phyloP scores from a whole-genome alignment of 352 stramenopile species.

The Globisporangium spinosum region DNA sequence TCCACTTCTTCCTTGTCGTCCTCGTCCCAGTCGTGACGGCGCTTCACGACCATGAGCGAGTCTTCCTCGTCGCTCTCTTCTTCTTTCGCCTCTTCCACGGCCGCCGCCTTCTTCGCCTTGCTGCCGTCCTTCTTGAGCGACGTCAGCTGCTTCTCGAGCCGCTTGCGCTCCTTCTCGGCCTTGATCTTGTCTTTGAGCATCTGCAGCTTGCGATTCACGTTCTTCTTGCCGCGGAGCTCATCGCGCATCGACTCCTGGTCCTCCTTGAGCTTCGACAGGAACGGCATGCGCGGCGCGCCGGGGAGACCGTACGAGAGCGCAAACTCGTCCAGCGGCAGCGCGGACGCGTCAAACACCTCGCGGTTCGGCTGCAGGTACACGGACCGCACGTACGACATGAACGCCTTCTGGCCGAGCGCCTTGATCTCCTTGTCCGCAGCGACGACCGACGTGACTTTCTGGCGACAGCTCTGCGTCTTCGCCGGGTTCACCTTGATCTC shows the following conservation, averaged over 20 bases:
- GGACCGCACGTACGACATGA: constrained; percentile 97
- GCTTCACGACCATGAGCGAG: constrained; percentile 92
- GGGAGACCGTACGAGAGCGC: constrained; percentile 93
- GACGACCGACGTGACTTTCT: constrained; percentile 91
- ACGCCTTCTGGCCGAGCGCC: constrained; percentile 95
- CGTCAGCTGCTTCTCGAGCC: constrained; percentile 72
- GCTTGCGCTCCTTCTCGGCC: constrained; percentile 93
- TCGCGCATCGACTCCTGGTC: constrained; percentile 79
- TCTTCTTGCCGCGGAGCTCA: constrained; percentile 92
- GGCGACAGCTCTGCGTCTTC: constrained; percentile 92
- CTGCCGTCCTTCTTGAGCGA: constrained; percentile 33
- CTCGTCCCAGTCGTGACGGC: constrained; percentile 79
- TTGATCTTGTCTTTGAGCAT: constrained; percentile 98
- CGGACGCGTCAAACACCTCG: constrained; percentile 90
- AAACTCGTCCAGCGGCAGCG: constrained; percentile 91
- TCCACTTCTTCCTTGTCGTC: constrained; percentile 34
- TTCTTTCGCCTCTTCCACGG: constrained; percentile 27
- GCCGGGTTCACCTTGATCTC: constrained; percentile 96
- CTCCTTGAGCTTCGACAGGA: constrained; percentile 85
- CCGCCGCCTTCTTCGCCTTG: constrained; percentile 27
- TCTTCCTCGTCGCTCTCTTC: constrained; percentile 68
- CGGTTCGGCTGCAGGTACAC: constrained; percentile 95
- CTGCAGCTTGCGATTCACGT: constrained; percentile 96
- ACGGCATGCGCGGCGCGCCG: constrained; percentile 90
- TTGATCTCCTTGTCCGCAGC: constrained; percentile 94